Evolutionary conservation across 2,329 filamentous ascomycete species (phyloP), one percentile per base, ranked within the genome.

Genomic region (Mariannaea elegans): DNA sequence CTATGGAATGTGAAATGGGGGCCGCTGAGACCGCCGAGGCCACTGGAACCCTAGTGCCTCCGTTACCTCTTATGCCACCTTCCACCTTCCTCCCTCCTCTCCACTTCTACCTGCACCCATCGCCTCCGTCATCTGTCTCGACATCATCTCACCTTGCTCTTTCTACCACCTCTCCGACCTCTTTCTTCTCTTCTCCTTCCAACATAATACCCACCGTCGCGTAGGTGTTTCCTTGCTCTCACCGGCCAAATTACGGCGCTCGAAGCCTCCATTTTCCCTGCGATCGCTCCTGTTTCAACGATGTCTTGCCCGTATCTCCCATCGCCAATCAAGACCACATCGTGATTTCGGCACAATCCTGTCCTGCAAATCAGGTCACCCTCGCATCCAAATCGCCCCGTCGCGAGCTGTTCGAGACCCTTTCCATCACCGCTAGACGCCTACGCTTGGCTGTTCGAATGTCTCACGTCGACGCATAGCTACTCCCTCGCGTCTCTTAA

Each of bases 81-180:
- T 14, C 23, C 23, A 27, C 41, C 41, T 27, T 24, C 41, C 41
- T 24, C 21, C 41, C n/a, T 16, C 21, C 21, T 57, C 60, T 69
- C 64, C 65, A 67, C 62, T 58, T 45, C 51, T 19, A 29, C 23
- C 52, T 46, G 47, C 41, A n/a, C 41, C 47, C 46, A 56, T 56
- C 52, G 51, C 60, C 62, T 59, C 64, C 65, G 64, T 67, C 65
- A 65, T 65, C 64, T 51, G 56, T 55, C 61, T 54, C 55, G 44
- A 59, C 61, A 64, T 64, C 61, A 57, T 52, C 61, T 65, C 55
- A 62, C 51, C 52, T 60, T 60, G 46, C 36, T 56, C 60, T 42
- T 59, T 50, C 56, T 55, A 39, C 44, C 48, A 39, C 44, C 34
- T 41, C 48, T 45, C 36, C 46, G 39, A 46, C 29, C 38, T 50